These are phyloP conservation scores for Euphorbia schlechtendalii DNA, from an alignment of 441 rosid genomes.

Conservation along the genomic window DNA sequence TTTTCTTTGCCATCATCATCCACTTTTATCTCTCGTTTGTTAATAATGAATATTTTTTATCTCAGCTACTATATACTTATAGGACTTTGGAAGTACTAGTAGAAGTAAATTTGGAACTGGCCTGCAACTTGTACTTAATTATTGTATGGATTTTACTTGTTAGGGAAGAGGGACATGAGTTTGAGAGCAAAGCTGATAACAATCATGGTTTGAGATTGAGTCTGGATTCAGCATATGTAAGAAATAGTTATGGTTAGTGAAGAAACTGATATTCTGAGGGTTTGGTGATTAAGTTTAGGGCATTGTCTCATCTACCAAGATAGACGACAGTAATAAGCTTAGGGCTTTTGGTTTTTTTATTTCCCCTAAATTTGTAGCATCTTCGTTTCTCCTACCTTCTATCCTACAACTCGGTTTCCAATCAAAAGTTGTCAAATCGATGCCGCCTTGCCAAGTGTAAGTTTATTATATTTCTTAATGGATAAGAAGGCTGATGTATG, in stretches of 20 bases:
- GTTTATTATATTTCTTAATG: too few relatives aligned
- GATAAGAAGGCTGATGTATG: too few relatives aligned
- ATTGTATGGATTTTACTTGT: neutral
- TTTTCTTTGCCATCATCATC: neutral
- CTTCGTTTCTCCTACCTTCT: neutral
- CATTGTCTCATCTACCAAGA: neutral
- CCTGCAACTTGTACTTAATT: neutral
- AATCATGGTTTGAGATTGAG: too few relatives aligned
- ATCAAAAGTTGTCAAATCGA: too few relatives aligned
- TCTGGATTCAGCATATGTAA: neutral
- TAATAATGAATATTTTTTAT: neutral
- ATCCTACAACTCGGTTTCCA: too few relatives aligned
- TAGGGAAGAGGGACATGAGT: constrained; percentile 14
- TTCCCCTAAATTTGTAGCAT: neutral
- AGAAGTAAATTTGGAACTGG: neutral
- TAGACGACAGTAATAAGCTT: constrained; percentile 12
- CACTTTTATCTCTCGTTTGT: neutral
- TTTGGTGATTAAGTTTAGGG: constrained; percentile 1
- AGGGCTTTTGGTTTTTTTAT: neutral
- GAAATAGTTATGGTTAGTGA: constrained; percentile 3
- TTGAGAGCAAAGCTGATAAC: neutral
- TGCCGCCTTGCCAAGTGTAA: too few relatives aligned
- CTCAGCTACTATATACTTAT: neutral
- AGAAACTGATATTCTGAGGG: constrained; percentile 5
- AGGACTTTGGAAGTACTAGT: neutral